Evolutionary conservation across 345 rosid species (phyloP), one percentile per base, ranked within the genome.

Genomic region (Populus nigra): DNA sequence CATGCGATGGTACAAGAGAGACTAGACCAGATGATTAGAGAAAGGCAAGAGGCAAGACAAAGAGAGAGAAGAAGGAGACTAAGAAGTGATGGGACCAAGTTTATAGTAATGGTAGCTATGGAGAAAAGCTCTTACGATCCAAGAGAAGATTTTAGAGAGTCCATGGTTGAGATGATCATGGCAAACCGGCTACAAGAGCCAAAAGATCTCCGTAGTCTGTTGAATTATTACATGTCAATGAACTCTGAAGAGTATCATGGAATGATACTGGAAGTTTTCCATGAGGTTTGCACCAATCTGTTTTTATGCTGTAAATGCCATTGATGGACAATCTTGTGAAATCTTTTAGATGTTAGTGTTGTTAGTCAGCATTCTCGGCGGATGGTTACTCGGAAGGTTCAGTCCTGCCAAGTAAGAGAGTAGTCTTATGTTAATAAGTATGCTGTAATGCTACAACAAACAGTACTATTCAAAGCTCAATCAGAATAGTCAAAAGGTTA

Each of bases 1-100:
- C 99, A 93, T 73, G 92, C 90, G 73, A 89, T 93, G 96, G 95
- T 94, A 69, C 98, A 94, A 57, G 92, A 94, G 81, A 88, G 89
- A 85, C 88, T 93, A 12, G 94, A 90, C 76, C 93, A 91, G 76
- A 88, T 93, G 92, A 93, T 93, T 29, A 82, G 84, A 68, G 92
- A 89, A 68, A 85, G 81, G 85, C 87, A 68, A 10, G 41, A 86
- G 83, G 82, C 86, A 49, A 84, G 86, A 76, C 72, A 71, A 8
- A 73, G 70, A 69, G 86, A 82, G 57, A 84, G 76, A 73, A 84
- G 86, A 78, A 78, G 85, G 77, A 72, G 72, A 65, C 62, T 57
- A 75, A 75, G 84, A 16, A 55, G 47, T 33, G 71, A 72, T 53
- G 84, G 79, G 11, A 85, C 88, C 18, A 91, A 87, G 85, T 92